Evolutionary conservation across 352 stramenopile genomes (phyloP), one percentile per base, ranked within the genome.

Genomic region (Pythium monospermum): DNA sequence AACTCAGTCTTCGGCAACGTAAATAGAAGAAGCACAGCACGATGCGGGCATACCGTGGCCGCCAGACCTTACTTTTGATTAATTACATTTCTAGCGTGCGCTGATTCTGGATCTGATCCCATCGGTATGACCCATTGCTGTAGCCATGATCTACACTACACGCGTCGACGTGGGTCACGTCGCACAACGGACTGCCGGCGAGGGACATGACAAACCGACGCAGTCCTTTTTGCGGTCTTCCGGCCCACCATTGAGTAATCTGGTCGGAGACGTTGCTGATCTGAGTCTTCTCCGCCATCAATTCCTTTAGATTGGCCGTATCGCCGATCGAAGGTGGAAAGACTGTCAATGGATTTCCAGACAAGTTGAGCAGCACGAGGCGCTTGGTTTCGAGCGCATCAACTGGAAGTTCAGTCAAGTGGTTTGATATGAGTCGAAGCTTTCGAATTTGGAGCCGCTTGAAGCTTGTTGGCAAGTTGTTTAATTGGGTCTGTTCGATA

Each of bases 401-500:
- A 3, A 58, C 49, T 6, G 44, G 40, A 11, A 58, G 32, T 13
- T 43, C 12, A 16, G 58, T 10, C 21, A 7, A 19, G 53, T 64
- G 30, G n/a, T n/a, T n/a, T n/a, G 33, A 49, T 19, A 58, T 48
- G 6, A 64, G 35, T 13, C 49, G 40, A 5, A 64, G 18, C 26
- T 58, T 64, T 1, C 28, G 11, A 1, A 21, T 38, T 11, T 11
- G 13, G 6, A 64, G n/a, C 5, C 36, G 25, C 19, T 5, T 16
- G 18, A 64, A 58, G 16, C 13, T 50, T 3, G 28, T 8, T 13
- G 56, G 41, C 13, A 64, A 33, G 19, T 21, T 26, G 2, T 28
- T 40, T 18, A 64, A 18, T 12, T 50, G 19, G 13, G 49, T 58
- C 28, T 51, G 53, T 31, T 64, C 42, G 3, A 64, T 16, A 23